A percentile compares a stretch with the other conserved stretches of the same genome.
These are phyloP conservation scores for Trifolium dubium DNA, from an alignment of 306 rosid genomes.

Conservation along the genomic window DNA sequence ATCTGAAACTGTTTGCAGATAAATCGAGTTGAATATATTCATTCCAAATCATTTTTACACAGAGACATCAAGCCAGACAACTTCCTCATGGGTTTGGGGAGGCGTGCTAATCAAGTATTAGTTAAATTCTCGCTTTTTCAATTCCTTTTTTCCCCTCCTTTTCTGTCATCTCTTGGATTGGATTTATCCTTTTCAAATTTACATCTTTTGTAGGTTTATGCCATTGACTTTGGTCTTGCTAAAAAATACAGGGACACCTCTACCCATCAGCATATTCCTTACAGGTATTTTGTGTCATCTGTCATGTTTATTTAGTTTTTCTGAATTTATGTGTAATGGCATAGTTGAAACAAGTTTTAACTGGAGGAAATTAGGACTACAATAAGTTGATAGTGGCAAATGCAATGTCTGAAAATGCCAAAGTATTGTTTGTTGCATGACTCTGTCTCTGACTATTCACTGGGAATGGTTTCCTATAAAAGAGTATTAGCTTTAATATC, in stretches of 20 bases:
- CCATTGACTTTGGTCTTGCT: constrained; percentile 96
- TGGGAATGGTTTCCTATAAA: constrained; percentile 11
- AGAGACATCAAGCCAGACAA: constrained; percentile 97
- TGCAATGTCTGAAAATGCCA: neutral
- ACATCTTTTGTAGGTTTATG: constrained; percentile 63
- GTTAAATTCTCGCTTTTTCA: constrained; percentile 28
- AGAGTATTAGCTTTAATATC: constrained; percentile 10
- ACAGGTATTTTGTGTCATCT: constrained; percentile 58
- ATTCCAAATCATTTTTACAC: constrained; percentile 89
- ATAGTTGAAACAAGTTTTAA: constrained; percentile 20
- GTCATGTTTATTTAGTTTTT: constrained; percentile 23
- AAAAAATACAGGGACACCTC: constrained; percentile 90
- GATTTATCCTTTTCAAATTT: constrained; percentile 29
- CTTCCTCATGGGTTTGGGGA: constrained; percentile 97
- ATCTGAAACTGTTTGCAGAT: constrained; percentile 57
- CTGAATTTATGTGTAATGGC: constrained; percentile 9
- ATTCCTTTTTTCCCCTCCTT: neutral
- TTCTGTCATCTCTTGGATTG: constrained; percentile 29
- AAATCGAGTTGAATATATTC: constrained; percentile 90
- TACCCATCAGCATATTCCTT: constrained; percentile 94
- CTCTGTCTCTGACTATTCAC: constrained; percentile 6
- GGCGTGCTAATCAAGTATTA: constrained; percentile 93
- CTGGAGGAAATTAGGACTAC: neutral
- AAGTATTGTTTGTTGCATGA: constrained; percentile 15
- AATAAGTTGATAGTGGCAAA: constrained; percentile 14